Evolutionary conservation across 2,329 filamentous ascomycete genomes (phyloP).

Genomic region (Fusarium secorum): DNA sequence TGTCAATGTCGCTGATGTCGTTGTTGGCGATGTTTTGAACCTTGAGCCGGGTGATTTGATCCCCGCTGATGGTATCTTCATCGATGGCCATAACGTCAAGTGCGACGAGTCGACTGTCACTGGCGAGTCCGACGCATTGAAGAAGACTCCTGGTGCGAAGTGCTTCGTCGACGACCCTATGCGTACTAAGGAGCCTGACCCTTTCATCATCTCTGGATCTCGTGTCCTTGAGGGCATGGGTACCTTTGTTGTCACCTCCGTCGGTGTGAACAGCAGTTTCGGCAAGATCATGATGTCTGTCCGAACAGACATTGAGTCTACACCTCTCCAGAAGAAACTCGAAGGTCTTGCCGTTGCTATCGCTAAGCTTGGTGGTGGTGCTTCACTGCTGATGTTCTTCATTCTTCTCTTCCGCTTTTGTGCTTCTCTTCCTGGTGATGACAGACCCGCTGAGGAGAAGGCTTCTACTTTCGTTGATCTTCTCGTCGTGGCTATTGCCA

Average conservation of each 20-base stretch:
- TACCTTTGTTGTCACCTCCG: constrained; percentile 76
- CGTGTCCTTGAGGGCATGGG: constrained; percentile 77
- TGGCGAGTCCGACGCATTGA: constrained; percentile 78
- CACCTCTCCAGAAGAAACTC: constrained; percentile 78
- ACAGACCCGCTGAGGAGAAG: constrained; percentile 70
- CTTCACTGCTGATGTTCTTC: constrained; percentile 81
- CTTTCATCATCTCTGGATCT: constrained; percentile 86
- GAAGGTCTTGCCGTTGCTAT: constrained; percentile 80
- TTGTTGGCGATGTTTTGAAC: constrained; percentile 17
- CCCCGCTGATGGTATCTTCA: constrained; percentile 16
- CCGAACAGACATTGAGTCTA: constrained; percentile 77
- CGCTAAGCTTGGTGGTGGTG: constrained; percentile 77
- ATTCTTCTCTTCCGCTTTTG: constrained; percentile 88
- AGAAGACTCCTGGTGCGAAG: constrained; percentile 71
- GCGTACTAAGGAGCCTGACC: constrained; percentile 75
- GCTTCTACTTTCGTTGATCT: constrained; percentile 80
- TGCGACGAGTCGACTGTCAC: constrained; percentile 57
- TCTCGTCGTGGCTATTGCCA: constrained; percentile 79
- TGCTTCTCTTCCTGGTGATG: constrained; percentile 65
- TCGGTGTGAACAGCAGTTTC: constrained; percentile 76
- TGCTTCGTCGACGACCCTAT: constrained; percentile 74
- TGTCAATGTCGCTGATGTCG: constrained; percentile 5
- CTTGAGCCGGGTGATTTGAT: constrained; percentile 19
- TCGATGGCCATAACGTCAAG: constrained; percentile 19
- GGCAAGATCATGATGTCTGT: constrained; percentile 78